Evolutionary conservation across 2,329 filamentous ascomycete species (phyloP).

Genomic region (Penicillium hesseltinei): DNA sequence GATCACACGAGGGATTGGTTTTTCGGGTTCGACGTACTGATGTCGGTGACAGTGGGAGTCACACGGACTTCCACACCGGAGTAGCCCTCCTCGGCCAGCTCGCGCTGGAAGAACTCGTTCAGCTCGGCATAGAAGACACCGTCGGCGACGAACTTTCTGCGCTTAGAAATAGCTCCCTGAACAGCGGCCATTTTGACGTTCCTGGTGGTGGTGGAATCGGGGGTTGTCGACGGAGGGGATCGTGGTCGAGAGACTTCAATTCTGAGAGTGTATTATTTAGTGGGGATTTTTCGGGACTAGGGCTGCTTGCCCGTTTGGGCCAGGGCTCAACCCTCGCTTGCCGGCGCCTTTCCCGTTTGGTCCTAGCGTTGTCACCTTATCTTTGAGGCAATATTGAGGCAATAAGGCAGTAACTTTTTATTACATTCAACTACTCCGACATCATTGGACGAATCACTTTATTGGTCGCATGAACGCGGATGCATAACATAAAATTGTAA

Average conservation of each 20-base stretch:
- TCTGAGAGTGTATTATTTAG: conserved; percentile 38
- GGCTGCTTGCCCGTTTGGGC: conserved; percentile 34
- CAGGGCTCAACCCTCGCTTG: conserved; percentile 45
- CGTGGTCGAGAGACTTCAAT: conserved; percentile 34
- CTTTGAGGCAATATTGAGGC: conserved; percentile 10
- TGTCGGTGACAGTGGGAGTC: conserved; percentile 99
- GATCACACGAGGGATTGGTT: conserved; percentile 16
- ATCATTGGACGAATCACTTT: not conserved
- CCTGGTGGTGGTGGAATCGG: conserved; percentile 32
- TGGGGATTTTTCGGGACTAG: conserved; percentile 40
- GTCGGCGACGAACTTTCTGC: conserved; percentile 80
- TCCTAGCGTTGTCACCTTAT: conserved; percentile 11
- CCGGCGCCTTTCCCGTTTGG: conserved; percentile 24
- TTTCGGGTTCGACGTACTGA: conserved; percentile 59
- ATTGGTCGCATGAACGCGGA: not conserved
- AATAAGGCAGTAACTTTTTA: conserved; percentile 6
- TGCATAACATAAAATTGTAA: conserved; percentile 6
- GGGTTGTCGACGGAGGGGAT: conserved; percentile 37
- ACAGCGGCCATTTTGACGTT: conserved; percentile 50
- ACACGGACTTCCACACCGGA: conserved; percentile 99
- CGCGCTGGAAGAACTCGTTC: conserved; percentile 99
- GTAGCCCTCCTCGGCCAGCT: conserved; percentile 99
- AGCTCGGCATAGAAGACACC: conserved; percentile 99
- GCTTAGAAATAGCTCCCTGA: conserved; percentile 54
- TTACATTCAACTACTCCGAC: not conserved